Evolutionary conservation across 345 rosid genomes (phyloP), one percentile per base, ranked within the genome.

Genomic region (Turnera subulata): DNA sequence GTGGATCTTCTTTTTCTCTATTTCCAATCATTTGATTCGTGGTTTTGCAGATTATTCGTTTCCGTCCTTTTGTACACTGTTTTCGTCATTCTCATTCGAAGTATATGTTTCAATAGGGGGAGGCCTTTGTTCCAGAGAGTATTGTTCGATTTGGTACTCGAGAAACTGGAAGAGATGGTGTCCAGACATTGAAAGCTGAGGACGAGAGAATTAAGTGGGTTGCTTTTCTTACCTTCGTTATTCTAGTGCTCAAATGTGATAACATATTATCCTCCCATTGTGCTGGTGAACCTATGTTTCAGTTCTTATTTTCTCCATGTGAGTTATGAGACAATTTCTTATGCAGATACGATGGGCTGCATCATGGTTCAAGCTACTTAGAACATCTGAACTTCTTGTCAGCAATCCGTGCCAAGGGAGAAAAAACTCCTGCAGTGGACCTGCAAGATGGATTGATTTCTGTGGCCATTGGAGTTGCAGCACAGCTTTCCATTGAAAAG

Each of bases 391-490:
- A 64, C 70, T 89, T 92, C 72, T 73, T 84, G 74, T 72, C 75
- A 46, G 86, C 93, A 45, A 55, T 84, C 33, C 77, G 82, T 66
- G 82, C 78, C 12, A 61, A 73, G 65, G 88, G 75, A 1, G 71
- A 23, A 16, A 50, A 68, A 54, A 73, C 71, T 61, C 88, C 88
- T 2, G 84, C 82, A 2, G 91, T 89, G 42, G 88, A 78, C 74
- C 68, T 89, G 82, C 82, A 76, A 45, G 99, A 93, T 53, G 99
- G 97, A 49, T 65, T 93, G 80, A 71, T 93, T 63, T 84, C 99
- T 22, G 94, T 93, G 47, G 97, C 97, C 15, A 89, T 93, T 0
- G 98, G 96, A 72, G 95, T 92, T 67, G 98, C 98, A 50, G 98
- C 95, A 23, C 98, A 92, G 70, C 78, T 80, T 57, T 92, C 98